Evolutionary conservation across 2,329 filamentous ascomycete genomes (phyloP).

Genomic region (Penicillium sp.): DNA sequence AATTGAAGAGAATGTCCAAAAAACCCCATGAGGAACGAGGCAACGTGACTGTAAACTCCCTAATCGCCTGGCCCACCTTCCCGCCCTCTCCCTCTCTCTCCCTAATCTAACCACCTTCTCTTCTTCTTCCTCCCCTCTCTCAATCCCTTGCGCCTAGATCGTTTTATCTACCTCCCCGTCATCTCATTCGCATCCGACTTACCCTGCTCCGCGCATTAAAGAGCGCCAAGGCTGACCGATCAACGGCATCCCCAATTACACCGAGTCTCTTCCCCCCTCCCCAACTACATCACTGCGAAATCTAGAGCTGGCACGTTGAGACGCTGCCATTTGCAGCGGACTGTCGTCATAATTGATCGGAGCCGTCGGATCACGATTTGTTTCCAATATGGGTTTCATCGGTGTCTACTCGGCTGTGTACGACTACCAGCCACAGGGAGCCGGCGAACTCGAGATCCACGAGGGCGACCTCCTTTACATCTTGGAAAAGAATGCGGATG

Average conservation of each 20-base stretch:
- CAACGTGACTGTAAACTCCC: constrained; percentile 28
- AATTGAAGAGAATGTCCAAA: neutral
- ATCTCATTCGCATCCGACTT: neutral
- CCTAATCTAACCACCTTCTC: constrained; percentile 17
- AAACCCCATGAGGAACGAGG: constrained; percentile 9
- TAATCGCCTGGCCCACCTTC: constrained; percentile 27
- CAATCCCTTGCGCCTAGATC: neutral
- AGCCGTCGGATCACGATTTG: neutral
- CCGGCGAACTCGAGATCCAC: constrained; percentile 77
- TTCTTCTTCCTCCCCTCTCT: neutral
- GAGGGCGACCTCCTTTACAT: constrained; percentile 90
- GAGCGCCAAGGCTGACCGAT: constrained; percentile 24
- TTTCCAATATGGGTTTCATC: constrained; percentile 74
- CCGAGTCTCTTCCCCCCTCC: neutral
- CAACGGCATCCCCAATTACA: constrained; percentile 18
- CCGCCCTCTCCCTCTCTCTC: constrained; percentile 15
- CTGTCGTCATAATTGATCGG: constrained; percentile 1
- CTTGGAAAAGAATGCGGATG: constrained; percentile 73
- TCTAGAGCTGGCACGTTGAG: constrained; percentile 9
- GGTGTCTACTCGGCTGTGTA: constrained; percentile 88
- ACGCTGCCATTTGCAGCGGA: constrained; percentile 14
- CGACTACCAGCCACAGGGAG: constrained; percentile 84
- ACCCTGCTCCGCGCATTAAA: constrained; percentile 10
- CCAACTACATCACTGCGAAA: constrained; percentile 13
- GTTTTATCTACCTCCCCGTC: constrained; percentile 1